These are phyloP conservation scores for Pleurotus pulmonarius DNA, from an alignment of 768 basidiomycete genomes.

Conservation along the genomic window DNA sequence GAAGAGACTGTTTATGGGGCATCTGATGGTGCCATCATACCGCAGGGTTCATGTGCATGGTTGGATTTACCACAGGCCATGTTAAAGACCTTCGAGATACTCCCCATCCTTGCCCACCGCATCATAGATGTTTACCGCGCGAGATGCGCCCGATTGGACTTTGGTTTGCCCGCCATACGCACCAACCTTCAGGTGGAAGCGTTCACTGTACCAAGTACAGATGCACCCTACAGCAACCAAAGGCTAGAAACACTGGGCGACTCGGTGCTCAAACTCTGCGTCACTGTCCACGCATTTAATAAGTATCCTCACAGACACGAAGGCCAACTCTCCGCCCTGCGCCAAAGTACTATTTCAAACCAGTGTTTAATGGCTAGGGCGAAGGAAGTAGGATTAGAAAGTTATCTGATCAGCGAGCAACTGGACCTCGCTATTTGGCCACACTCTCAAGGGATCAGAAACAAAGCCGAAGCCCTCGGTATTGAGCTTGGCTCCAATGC, in stretches of 20 bases:
- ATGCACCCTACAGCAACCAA: constrained; percentile 73
- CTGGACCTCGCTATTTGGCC: constrained; percentile 57
- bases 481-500: constrained; percentile 10
- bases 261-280: constrained; percentile 72
- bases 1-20: constrained; percentile 13
- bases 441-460: constrained; percentile 39
- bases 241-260: constrained; percentile 87
- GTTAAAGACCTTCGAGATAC: constrained; percentile 46
- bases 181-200: constrained; percentile 66
- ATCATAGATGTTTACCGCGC: constrained; percentile 65
- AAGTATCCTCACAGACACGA: constrained; percentile 76
- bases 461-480: constrained; percentile 17
- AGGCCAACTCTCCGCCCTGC: constrained; percentile 70
- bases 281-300: constrained; percentile 75
- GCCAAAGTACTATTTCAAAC: constrained; percentile 67
- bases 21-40: constrained; percentile 27
- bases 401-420: constrained; percentile 58
- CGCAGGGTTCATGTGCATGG: constrained; percentile 48
- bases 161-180: constrained; percentile 59
- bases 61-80: constrained; percentile 49
- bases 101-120: constrained; percentile 67
- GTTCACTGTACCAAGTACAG: constrained; percentile 66
- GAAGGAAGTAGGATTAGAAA: constrained; percentile 57
- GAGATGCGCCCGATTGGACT: constrained; percentile 41
- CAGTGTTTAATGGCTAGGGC: constrained; percentile 65